Conservation (phyloP, 495 filamentous ascomycete species). For the Pseudoneurospora amorphoporcata region DNA sequence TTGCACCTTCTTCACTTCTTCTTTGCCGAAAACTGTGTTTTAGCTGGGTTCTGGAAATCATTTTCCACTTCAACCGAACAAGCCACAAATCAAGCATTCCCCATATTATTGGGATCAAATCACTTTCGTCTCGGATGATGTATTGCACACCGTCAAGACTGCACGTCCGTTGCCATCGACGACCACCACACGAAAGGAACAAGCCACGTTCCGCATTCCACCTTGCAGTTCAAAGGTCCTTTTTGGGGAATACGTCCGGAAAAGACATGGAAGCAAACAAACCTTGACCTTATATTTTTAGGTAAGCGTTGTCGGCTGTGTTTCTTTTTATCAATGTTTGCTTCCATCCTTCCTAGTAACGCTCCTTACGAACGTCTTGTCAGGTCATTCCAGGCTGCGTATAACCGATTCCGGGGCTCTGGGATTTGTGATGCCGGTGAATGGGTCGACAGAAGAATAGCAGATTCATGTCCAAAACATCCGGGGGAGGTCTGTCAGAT, state of each 20-base stretch:
- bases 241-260: neutral
- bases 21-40: neutral
- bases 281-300: neutral
- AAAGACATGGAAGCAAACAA: neutral
- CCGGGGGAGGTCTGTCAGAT: neutral
- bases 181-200: neutral
- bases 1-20: neutral
- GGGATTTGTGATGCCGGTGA: neutral
- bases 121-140: neutral
- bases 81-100: too few species aligned
- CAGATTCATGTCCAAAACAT: neutral
- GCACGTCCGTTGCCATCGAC: neutral
- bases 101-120: too few species aligned
- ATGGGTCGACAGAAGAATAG: neutral
- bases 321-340: neutral
- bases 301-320: neutral
- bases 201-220: neutral
- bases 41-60: too few species aligned
- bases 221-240: neutral
- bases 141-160: neutral
- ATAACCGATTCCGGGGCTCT: neutral
- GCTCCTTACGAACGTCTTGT: neutral
- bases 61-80: too few species aligned
- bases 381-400: neutral
- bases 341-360: neutral